A percentile compares a stretch with the other conserved stretches of the same genome.
Conservation (phyloP, 768 basidiomycete species). For the Cystofilobasidium ferigula region DNA sequence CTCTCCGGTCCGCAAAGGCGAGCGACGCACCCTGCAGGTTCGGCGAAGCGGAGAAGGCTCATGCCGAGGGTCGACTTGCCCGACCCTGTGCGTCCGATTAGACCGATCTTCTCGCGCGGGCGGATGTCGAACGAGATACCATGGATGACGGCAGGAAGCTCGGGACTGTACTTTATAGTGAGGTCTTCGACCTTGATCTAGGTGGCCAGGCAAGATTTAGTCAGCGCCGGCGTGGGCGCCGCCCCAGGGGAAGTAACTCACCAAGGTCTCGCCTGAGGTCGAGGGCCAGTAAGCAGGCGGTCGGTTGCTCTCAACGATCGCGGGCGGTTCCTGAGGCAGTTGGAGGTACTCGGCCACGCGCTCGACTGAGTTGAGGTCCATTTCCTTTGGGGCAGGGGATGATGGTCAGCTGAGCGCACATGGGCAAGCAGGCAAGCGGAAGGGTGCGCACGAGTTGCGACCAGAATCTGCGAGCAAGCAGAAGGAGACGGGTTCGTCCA, state of each 20-base stretch:
- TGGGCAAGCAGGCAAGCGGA: conserved; percentile 42
- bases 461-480: not conserved
- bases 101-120: conserved; percentile 49
- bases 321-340: conserved; percentile 60
- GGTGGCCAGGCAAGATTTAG: not conserved
- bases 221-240: not conserved
- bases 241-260: not conserved
- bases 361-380: conserved; percentile 58
- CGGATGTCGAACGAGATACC: conserved; percentile 58
- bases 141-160: conserved; percentile 68
- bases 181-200: conserved; percentile 48
- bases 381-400: conserved; percentile 44
- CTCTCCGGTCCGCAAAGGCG: no score
- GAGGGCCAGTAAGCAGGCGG: conserved; percentile 93
- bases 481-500: not conserved
- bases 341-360: conserved; percentile 57
- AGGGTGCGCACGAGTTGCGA: not conserved
- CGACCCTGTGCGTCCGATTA: conserved; percentile 21
- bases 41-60: conserved; percentile 74
- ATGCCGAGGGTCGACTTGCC: conserved; percentile 60
- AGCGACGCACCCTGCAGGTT: conserved; percentile 44
- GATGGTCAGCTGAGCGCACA: conserved; percentile 36
- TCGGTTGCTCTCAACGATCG: conserved; percentile 58
- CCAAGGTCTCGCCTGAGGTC: conserved; percentile 4
- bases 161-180: conserved; percentile 64